These are phyloP conservation scores for Aureobasidium leucospermi DNA, from an alignment of 2,329 filamentous ascomycete genomes.

Conservation along the genomic window DNA sequence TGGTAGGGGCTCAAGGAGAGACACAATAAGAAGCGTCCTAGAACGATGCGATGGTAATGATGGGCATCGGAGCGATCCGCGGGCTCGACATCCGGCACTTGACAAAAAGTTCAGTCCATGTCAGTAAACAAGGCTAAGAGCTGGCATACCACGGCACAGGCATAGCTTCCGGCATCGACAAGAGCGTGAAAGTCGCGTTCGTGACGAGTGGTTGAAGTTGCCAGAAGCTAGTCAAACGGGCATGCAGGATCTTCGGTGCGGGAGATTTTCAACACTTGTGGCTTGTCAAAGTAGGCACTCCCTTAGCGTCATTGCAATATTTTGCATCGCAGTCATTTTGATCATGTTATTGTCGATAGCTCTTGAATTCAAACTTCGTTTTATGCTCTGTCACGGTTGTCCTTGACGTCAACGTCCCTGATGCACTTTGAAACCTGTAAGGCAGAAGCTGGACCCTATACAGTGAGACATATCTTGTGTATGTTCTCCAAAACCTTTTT, in stretches of 20 bases:
- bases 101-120: background rate
- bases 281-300: background rate
- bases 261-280: background rate
- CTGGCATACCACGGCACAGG: background rate
- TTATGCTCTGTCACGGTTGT: background rate
- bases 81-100: slow-evolving; percentile 1
- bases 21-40: background rate
- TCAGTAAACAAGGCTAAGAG: background rate
- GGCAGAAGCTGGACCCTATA: background rate
- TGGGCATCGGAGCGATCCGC: background rate
- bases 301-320: background rate
- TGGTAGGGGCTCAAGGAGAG: background rate
- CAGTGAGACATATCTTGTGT: background rate
- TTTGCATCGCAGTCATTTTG: background rate
- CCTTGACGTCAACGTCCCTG: background rate
- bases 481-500: background rate
- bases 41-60: background rate
- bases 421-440: background rate
- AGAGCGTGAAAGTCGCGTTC: background rate
- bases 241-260: slow-evolving; percentile 1
- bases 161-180: background rate
- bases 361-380: too few species aligned
- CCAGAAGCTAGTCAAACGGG: background rate
- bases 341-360: background rate
- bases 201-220: background rate